These are phyloP conservation scores for Wickerhamiella musiphila DNA, from an alignment of 805 yeast genomes.

Conservation along the genomic window DNA sequence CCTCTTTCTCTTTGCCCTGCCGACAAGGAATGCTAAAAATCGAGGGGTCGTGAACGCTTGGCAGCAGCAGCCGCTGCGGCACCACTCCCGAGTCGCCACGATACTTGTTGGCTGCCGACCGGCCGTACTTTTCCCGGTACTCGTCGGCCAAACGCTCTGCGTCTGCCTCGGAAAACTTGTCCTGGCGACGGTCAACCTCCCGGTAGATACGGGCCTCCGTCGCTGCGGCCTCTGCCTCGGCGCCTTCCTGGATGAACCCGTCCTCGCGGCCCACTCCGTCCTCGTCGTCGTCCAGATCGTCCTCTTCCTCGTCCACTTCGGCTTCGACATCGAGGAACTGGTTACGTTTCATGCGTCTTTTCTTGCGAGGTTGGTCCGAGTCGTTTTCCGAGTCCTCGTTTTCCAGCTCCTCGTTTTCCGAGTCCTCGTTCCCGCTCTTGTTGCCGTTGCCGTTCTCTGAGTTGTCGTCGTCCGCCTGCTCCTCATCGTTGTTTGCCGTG, in stretches of 20 bases:
- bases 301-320: constrained; percentile 96
- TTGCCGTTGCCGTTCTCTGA: constrained; percentile 27
- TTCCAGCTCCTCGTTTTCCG: constrained; percentile 33
- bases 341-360: constrained; percentile 37
- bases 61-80: constrained; percentile 82
- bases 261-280: constrained; percentile 77
- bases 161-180: constrained; percentile 78
- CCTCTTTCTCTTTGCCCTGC: constrained; percentile 81
- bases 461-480: constrained; percentile 14
- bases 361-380: constrained; percentile 20
- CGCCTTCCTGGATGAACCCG: constrained; percentile 31
- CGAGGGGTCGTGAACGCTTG: constrained; percentile 90
- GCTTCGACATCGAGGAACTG: constrained; percentile 97
- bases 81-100: constrained; percentile 76
- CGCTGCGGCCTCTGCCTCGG: constrained; percentile 24
- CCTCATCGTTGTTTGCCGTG: too few relatives aligned
- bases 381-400: constrained; percentile 31
- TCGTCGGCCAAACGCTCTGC: constrained; percentile 89
- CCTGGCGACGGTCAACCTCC: constrained; percentile 75
- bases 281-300: constrained; percentile 82
- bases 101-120: constrained; percentile 61
- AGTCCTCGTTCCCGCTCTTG: constrained; percentile 15
- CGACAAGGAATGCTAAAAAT: constrained; percentile 92
- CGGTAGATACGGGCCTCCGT: constrained; percentile 70
- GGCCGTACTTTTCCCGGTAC: constrained; percentile 80